Conservation (phyloP, 208 protist genomes). For the Leishmania lainsoni region DNA sequence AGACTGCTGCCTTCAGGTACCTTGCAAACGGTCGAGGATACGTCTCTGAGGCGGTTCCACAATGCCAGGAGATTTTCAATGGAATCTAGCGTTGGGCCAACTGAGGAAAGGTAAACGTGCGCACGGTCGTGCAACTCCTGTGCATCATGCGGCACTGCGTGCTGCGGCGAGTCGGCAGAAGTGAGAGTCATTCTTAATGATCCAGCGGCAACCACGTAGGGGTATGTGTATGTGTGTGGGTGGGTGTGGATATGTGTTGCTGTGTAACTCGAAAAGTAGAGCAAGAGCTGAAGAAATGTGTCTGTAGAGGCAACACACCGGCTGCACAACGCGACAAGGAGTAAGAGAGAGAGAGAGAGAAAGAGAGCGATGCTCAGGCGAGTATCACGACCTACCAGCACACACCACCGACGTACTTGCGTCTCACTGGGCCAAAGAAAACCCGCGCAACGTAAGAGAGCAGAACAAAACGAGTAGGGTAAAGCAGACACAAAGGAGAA, state of each 20-base stretch:
- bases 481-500: conserved; percentile 2
- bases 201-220: background rate
- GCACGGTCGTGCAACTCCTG: conserved; percentile 27
- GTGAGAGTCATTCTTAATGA: conserved; percentile 5
- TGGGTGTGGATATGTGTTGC: background rate
- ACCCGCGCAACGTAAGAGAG: background rate
- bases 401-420: background rate
- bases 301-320: background rate
- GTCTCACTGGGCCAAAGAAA: background rate
- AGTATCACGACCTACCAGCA: background rate
- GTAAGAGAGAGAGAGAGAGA: conserved; percentile 5
- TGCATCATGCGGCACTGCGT: conserved; percentile 6
- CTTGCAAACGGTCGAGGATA: background rate
- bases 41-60: conserved; percentile 13
- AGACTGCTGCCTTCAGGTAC: conserved; percentile 8
- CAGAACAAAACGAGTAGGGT: background rate
- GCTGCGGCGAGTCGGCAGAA: background rate
- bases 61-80: conserved; percentile 20
- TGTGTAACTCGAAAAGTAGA: background rate
- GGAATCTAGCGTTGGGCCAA: conserved; percentile 17
- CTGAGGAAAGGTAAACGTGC: conserved; percentile 12
- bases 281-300: conserved; percentile 2
- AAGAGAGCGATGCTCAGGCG: background rate
- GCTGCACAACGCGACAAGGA: background rate
- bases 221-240: background rate